Conservation (phyloP, 352 stramenopile species). For the Pythium guiyangense region DNA sequence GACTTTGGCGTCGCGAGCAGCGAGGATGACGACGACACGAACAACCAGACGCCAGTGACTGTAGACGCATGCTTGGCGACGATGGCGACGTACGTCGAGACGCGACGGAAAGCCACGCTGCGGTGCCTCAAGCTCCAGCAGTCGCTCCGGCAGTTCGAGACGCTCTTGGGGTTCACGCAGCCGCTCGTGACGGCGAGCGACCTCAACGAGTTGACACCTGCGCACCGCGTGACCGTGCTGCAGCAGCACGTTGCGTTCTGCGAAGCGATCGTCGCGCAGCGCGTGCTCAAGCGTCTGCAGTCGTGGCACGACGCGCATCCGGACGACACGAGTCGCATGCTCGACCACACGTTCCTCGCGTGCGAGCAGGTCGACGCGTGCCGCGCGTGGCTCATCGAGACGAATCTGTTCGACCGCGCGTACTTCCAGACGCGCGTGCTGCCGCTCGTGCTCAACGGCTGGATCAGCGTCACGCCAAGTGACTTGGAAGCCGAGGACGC, state of each 20-base stretch:
- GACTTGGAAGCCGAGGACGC: slow-evolving; percentile 26
- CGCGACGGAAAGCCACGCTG: background rate
- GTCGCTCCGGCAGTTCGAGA: slow-evolving; percentile 11
- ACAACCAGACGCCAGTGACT: background rate
- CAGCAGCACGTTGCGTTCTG: slow-evolving; percentile 23
- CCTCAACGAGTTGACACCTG: slow-evolving; percentile 22
- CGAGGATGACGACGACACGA: slow-evolving; percentile 4
- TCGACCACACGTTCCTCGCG: slow-evolving; percentile 23
- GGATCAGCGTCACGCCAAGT: slow-evolving; percentile 20
- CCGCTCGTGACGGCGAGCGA: slow-evolving; percentile 1
- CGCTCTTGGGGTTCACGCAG: slow-evolving; percentile 4
- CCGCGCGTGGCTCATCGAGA: slow-evolving; percentile 17
- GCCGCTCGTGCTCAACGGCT: slow-evolving; percentile 29
- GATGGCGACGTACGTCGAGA: slow-evolving; percentile 6
- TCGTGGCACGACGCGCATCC: slow-evolving; percentile 24
- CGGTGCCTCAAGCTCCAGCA: slow-evolving; percentile 7
- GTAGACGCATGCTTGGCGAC: slow-evolving; percentile 5
- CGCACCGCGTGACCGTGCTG: slow-evolving; percentile 25
- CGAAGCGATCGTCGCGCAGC: slow-evolving; percentile 27
- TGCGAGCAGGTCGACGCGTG: slow-evolving; percentile 35
- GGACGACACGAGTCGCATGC: background rate
- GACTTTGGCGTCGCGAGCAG: slow-evolving; percentile 8
- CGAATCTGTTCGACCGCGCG: slow-evolving; percentile 8
- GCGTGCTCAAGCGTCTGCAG: slow-evolving; percentile 29
- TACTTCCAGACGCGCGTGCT: slow-evolving; percentile 29